Conservation (phyloP, 306 rosid species). For the Casuarina equisetifolia region DNA sequence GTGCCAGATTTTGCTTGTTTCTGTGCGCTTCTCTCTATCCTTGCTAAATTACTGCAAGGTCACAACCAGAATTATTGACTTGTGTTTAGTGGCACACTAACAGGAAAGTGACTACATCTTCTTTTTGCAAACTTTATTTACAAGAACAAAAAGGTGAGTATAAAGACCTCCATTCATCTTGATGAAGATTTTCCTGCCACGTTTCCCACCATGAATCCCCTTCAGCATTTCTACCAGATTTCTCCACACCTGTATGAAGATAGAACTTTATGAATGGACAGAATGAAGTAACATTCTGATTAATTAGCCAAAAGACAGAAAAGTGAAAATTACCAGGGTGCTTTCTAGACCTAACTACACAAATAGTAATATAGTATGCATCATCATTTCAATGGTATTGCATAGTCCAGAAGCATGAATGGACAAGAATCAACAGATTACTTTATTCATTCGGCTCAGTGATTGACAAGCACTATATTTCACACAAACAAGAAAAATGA, state of each 20-base stretch:
- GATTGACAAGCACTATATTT: neutral
- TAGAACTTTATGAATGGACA: conserved; percentile 21
- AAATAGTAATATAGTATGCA: neutral
- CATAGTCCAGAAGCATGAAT: conserved; percentile 20
- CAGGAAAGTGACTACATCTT: conserved; percentile 2
- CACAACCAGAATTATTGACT: conserved; percentile 22
- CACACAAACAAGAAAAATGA: neutral
- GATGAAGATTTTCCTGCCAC: conserved; percentile 98
- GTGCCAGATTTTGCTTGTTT: conserved; percentile 96
- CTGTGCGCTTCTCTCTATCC: conserved; percentile 97
- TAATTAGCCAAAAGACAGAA: conserved; percentile 19
- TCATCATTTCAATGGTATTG: neutral
- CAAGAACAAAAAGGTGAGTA: conserved; percentile 16
- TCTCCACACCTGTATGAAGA: conserved; percentile 71
- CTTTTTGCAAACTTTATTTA: neutral
- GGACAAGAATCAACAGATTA: neutral
- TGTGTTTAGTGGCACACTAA: neutral
- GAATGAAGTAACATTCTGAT: conserved; percentile 3
- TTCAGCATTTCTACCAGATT: conserved; percentile 88
- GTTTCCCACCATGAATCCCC: conserved; percentile 99
- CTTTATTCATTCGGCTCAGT: neutral
- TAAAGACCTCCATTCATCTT: conserved; percentile 95
- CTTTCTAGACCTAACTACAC: conserved; percentile 23
- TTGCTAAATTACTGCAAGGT: conserved; percentile 77
- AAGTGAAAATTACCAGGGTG: conserved; percentile 17